Evolutionary conservation across 2,329 filamentous ascomycete genomes (phyloP).

Genomic region (Arthrobotrys entomopaga): DNA sequence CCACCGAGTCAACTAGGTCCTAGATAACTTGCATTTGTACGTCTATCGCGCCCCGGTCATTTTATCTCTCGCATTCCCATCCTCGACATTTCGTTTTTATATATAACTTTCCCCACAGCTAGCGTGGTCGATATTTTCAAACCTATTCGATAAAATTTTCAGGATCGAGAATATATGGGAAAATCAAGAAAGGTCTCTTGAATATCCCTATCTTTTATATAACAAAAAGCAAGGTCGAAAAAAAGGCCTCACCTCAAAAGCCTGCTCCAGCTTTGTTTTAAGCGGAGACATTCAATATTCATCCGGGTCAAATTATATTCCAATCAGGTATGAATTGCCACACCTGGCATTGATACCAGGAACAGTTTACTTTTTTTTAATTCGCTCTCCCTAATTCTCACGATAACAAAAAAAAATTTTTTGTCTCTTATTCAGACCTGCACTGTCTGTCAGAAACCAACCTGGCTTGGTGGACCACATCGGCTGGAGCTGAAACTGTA

Average conservation of each 20-base stretch:
- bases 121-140: slow-evolving; percentile 38
- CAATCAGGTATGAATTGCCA: slow-evolving; percentile 38
- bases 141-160: slow-evolving; percentile 20
- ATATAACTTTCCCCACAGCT: slow-evolving; percentile 47
- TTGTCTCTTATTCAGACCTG: slow-evolving; percentile 35
- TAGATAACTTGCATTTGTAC: slow-evolving; percentile 24
- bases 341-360: slow-evolving; percentile 33
- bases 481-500: slow-evolving; percentile 53
- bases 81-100: slow-evolving; percentile 40
- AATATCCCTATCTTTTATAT: slow-evolving; percentile 42
- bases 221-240: slow-evolving; percentile 45
- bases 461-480: slow-evolving; percentile 37
- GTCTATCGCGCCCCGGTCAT: slow-evolving; percentile 41
- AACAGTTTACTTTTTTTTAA: slow-evolving; percentile 37
- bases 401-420: slow-evolving; percentile 42
- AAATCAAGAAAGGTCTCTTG: slow-evolving; percentile 3
- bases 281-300: slow-evolving; percentile 40
- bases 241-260: slow-evolving; percentile 52
- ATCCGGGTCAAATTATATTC: slow-evolving; percentile 40
- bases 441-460: slow-evolving; percentile 36
- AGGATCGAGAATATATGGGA: slow-evolving; percentile 15
- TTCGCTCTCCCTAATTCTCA: slow-evolving; percentile 11
- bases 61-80: slow-evolving; percentile 29
- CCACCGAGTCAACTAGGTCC: slow-evolving; percentile 25
- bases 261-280: slow-evolving; percentile 37